Percentiles rank a stretch among this genome's conserved stretches.
These are phyloP conservation scores for Spiraea crenata DNA, from an alignment of 331 rosid genomes.

Conservation along the genomic window DNA sequence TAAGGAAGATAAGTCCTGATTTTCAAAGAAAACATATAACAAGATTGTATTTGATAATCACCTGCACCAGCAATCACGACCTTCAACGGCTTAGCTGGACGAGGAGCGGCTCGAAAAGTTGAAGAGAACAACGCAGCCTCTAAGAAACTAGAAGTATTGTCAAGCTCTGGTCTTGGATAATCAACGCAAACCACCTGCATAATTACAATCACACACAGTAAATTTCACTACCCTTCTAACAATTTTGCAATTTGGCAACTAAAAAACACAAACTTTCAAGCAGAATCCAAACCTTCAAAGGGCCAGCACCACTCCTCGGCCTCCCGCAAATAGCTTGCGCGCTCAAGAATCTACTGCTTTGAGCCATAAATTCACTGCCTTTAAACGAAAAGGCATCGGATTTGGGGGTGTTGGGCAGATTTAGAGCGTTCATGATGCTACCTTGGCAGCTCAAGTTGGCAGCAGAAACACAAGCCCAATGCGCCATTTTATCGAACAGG, in stretches of 20 bases:
- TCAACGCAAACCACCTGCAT: constrained; percentile 68
- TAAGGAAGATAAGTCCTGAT: constrained; percentile 2
- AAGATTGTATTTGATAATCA: constrained; percentile 16
- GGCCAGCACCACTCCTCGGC: constrained; percentile 34
- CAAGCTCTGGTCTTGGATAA: constrained; percentile 86
- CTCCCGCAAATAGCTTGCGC: constrained; percentile 29
- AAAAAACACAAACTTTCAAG: background rate
- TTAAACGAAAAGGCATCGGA: constrained; percentile 46
- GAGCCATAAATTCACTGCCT: constrained; percentile 50
- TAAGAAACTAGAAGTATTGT: constrained; percentile 63
- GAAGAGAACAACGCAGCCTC: constrained; percentile 90
- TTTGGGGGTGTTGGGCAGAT: constrained; percentile 22
- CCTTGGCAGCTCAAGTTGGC: constrained; percentile 47
- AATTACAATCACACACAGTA: constrained; percentile 3
- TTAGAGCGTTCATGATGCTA: constrained; percentile 17
- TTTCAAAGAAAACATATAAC: background rate
- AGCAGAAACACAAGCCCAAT: constrained; percentile 57
- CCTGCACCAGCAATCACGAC: constrained; percentile 97
- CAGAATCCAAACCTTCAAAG: constrained; percentile 48
- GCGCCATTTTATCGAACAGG: constrained; percentile 45
- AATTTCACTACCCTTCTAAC: background rate
- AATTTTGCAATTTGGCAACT: background rate
- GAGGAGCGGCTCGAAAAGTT: constrained; percentile 58
- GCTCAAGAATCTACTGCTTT: constrained; percentile 28
- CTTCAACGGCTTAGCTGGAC: constrained; percentile 75